These are phyloP conservation scores for Daldinia bambusicola DNA, from an alignment of 495 filamentous ascomycete species.

Conservation along the genomic window DNA sequence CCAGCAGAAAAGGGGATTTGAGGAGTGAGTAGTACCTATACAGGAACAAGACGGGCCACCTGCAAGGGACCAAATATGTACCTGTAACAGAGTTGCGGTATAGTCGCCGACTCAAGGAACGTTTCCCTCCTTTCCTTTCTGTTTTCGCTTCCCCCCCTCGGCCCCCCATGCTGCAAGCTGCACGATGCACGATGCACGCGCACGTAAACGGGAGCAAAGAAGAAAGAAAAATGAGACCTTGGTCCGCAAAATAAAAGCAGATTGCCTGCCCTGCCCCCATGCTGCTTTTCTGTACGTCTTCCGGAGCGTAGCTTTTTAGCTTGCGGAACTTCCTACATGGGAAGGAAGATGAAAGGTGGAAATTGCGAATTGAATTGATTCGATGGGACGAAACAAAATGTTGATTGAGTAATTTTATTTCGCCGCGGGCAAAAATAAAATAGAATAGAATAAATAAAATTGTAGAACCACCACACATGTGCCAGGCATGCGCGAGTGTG, in stretches of 20 bases:
- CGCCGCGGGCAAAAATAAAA: no score
- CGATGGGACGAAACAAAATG: no score
- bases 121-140: neutral
- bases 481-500: conserved; percentile 12
- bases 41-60: neutral
- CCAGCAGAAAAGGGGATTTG: neutral
- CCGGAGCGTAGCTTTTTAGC: neutral
- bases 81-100: conserved; percentile 1
- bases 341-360: neutral
- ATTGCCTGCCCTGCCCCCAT: neutral
- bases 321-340: neutral
- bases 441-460: no score
- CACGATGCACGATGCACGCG: no score
- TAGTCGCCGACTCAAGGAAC: conserved; percentile 11
- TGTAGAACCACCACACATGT: no score
- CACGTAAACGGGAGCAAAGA: no score
- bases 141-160: neutral
- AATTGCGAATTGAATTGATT: neutral
- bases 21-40: neutral
- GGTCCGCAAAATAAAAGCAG: no score
- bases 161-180: no score
- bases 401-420: no score
- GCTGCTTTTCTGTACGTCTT: neutral
- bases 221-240: no score
- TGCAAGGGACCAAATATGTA: conserved; percentile 19